These are phyloP conservation scores for Brassica incana DNA, from an alignment of 345 rosid genomes.

Conservation along the genomic window DNA sequence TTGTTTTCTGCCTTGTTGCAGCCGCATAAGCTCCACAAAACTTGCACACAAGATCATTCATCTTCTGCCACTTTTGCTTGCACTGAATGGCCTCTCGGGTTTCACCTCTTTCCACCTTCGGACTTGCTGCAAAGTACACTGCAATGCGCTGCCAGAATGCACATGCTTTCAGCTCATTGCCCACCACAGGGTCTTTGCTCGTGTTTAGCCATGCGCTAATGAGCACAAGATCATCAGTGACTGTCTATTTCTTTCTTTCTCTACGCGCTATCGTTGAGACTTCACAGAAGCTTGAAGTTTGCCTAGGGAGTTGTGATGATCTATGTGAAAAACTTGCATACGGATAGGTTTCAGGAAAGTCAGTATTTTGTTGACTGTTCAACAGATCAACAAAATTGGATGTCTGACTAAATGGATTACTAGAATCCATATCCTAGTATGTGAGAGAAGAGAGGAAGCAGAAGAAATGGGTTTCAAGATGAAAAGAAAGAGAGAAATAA, in stretches of 20 bases:
- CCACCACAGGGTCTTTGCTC: not conserved
- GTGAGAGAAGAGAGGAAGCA: not conserved
- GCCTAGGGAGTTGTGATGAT: not conserved
- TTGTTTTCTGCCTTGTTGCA: not conserved
- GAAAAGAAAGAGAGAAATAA: not conserved
- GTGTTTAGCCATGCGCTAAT: not conserved
- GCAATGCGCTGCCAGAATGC: not conserved
- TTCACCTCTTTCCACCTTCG: not conserved
- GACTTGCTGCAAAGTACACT: not conserved
- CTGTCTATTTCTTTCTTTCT: not conserved
- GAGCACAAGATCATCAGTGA: not conserved
- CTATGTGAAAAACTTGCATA: too few relatives aligned
- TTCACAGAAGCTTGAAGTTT: not conserved
- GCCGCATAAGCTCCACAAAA: not conserved
- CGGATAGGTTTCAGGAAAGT: too few relatives aligned
- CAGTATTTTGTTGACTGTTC: not conserved
- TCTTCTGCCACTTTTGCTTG: not conserved
- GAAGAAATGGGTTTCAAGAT: not conserved
- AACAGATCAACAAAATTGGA: not conserved
- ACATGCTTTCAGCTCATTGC: not conserved
- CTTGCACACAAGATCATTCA: not conserved
- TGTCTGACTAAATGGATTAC: not conserved
- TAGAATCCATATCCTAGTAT: not conserved
- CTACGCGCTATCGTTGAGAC: not conserved
- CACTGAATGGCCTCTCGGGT: not conserved